Conservation (phyloP, 164 flowering plant genomes). For the Macadamia integrifolia region DNA sequence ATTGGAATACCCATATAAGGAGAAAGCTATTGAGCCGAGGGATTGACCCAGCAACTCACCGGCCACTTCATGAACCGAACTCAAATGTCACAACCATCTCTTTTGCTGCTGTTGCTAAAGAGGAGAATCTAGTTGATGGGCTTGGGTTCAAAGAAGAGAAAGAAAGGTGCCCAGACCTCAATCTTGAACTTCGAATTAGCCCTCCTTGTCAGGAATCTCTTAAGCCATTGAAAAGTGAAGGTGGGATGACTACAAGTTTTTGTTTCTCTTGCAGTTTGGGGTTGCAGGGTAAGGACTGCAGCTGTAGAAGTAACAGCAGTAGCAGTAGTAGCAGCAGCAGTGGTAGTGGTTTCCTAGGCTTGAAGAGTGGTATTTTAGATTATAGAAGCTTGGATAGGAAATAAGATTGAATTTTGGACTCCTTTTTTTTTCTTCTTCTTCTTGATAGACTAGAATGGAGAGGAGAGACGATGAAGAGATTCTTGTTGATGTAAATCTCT, state of each 20-base stretch:
- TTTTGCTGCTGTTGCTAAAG: conserved; percentile 17
- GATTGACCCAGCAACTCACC: conserved; percentile 75
- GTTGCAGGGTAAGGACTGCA: conserved; percentile 53
- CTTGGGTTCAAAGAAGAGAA: conserved; percentile 17
- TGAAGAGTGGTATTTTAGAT: conserved; percentile 54
- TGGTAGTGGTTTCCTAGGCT: conserved; percentile 59
- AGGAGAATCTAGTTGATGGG: conserved; percentile 10
- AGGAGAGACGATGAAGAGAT: conserved; percentile 11
- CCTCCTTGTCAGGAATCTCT: conserved; percentile 40
- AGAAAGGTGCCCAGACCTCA: conserved; percentile 63
- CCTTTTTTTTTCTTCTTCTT: too few relatives aligned
- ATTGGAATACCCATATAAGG: conserved; percentile 87
- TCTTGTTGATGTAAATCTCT: conserved; percentile 14
- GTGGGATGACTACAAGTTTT: conserved; percentile 12
- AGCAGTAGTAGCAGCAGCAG: conserved; percentile 21
- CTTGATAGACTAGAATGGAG: background rate
- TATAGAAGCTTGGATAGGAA: conserved; percentile 83
- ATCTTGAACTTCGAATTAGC: conserved; percentile 80
- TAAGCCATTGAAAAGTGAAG: conserved; percentile 30
- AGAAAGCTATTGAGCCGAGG: conserved; percentile 75
- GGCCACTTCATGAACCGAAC: conserved; percentile 45
- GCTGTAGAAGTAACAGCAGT: conserved; percentile 25
- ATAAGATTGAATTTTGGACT: conserved; percentile 29
- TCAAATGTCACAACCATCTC: conserved; percentile 45
- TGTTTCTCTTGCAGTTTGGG: conserved; percentile 82